A percentile compares a stretch with the other conserved stretches of the same genome.
Evolutionary conservation across 345 rosid genomes (phyloP).

Genomic region (Dipteronia sinensis): DNA sequence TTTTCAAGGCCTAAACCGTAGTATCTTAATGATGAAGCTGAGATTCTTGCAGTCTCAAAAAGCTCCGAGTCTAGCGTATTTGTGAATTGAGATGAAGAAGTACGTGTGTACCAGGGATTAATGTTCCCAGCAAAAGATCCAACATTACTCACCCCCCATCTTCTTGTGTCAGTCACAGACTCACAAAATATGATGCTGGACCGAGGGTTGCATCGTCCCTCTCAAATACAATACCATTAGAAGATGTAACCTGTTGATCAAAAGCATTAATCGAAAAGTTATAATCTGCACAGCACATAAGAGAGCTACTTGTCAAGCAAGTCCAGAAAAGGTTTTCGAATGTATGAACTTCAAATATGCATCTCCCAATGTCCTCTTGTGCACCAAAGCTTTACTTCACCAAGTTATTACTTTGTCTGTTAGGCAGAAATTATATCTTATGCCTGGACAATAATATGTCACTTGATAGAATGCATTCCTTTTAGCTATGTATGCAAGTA

Average conservation of each 20-base stretch:
- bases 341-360: background rate
- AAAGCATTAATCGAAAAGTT: constrained; percentile 61
- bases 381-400: background rate
- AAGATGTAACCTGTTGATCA: constrained; percentile 52
- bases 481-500: background rate
- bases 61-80: constrained; percentile 40
- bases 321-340: background rate
- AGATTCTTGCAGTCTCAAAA: constrained; percentile 59
- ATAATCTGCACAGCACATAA: constrained; percentile 39
- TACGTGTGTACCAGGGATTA: constrained; percentile 29
- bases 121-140: constrained; percentile 38
- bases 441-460: background rate
- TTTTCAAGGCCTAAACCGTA: constrained; percentile 80
- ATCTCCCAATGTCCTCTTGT: background rate
- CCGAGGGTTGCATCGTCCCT: constrained; percentile 55
- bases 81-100: constrained; percentile 37
- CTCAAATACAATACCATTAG: constrained; percentile 42
- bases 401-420: background rate
- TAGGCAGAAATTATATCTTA: background rate
- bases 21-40: constrained; percentile 78
- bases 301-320: background rate
- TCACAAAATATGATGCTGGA: constrained; percentile 58
- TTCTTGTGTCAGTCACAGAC: constrained; percentile 35
- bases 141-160: constrained; percentile 54
- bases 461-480: background rate